These are phyloP conservation scores for Abelmoschus esculentus DNA, from an alignment of 345 rosid species.

Conservation along the genomic window DNA sequence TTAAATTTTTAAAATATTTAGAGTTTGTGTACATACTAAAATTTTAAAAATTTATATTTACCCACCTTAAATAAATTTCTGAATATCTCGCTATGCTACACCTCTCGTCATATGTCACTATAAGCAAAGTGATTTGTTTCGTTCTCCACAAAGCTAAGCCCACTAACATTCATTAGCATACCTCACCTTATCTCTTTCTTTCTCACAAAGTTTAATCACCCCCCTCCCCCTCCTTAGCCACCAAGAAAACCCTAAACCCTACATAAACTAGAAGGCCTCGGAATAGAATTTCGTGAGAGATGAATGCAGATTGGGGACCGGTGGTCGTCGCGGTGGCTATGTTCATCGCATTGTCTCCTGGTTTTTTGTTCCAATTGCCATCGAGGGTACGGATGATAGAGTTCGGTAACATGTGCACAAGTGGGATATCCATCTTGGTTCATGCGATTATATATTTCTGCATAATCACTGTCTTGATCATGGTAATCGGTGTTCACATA, in stretches of 20 bases:
- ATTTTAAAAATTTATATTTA: too few species aligned
- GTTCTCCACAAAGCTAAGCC: not conserved
- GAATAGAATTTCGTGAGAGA: not conserved
- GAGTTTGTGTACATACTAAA: too few species aligned
- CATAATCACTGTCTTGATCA: conserved; percentile 63
- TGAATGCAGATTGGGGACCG: conserved; percentile 89
- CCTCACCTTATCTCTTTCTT: conserved; percentile 29
- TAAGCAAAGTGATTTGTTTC: not conserved
- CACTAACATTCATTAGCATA: conserved; percentile 26
- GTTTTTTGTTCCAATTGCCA: conserved; percentile 79
- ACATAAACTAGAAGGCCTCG: conserved; percentile 6
- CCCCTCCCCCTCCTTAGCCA: conserved; percentile 35
- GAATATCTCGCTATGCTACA: too few species aligned
- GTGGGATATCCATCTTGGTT: conserved; percentile 77
- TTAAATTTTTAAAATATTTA: too few species aligned
- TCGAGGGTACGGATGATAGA: conserved; percentile 71
- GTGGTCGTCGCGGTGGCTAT: conserved; percentile 55
- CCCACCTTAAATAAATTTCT: too few species aligned
- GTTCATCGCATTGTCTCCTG: conserved; percentile 85
- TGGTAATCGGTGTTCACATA: conserved; percentile 65
- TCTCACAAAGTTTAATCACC: conserved; percentile 35
- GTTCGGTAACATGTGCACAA: conserved; percentile 86
- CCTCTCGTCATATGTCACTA: too few species aligned
- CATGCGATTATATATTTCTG: conserved; percentile 81
- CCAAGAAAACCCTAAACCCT: conserved; percentile 31